phyloP scores from a whole-genome alignment of 192 early-diverging fungal genomes.

The Backusella liffmaniae region DNA sequence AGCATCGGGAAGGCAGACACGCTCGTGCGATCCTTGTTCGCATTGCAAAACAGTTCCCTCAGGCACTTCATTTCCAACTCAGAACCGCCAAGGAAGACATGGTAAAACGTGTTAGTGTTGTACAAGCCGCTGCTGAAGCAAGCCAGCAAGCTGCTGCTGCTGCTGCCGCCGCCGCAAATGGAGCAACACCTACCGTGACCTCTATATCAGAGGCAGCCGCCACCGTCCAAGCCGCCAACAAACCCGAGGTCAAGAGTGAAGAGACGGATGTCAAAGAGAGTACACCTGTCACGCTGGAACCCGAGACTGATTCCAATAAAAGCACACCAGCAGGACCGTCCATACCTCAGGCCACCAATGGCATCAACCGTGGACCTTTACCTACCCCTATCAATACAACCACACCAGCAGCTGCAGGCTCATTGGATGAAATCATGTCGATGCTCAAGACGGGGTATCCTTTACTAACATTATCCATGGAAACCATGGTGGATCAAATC shows the following conservation, averaged over 20 bases:
- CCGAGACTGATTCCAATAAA: no score
- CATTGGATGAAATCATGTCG: constrained; percentile 95
- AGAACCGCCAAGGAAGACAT: constrained; percentile 91
- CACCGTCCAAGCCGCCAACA: not conserved
- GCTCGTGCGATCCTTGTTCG: constrained; percentile 82
- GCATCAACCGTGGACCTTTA: not conserved
- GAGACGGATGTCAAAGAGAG: not conserved
- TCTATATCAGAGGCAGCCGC: not conserved
- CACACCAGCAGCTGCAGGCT: constrained; percentile 42
- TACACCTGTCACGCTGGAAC: not conserved
- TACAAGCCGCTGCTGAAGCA: constrained; percentile 22
- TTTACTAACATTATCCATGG: constrained; percentile 93
- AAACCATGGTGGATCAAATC: constrained; percentile 98
- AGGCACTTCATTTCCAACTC: constrained; percentile 93
- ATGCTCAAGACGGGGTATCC: constrained; percentile 95
- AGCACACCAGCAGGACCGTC: not conserved
- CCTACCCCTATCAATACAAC: not conserved
- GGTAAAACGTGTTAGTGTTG: constrained; percentile 47
- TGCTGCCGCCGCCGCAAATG: not conserved
- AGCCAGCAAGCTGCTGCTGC: not conserved
- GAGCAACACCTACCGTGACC: not conserved
- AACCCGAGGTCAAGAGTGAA: not conserved
- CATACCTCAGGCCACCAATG: not conserved
- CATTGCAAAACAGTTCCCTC: constrained; percentile 93
- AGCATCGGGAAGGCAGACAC: constrained; percentile 80